A percentile compares a stretch with the other conserved stretches of the same genome.
Conservation (phyloP, 306 rosid genomes). For the Lathyrus sativus region DNA sequence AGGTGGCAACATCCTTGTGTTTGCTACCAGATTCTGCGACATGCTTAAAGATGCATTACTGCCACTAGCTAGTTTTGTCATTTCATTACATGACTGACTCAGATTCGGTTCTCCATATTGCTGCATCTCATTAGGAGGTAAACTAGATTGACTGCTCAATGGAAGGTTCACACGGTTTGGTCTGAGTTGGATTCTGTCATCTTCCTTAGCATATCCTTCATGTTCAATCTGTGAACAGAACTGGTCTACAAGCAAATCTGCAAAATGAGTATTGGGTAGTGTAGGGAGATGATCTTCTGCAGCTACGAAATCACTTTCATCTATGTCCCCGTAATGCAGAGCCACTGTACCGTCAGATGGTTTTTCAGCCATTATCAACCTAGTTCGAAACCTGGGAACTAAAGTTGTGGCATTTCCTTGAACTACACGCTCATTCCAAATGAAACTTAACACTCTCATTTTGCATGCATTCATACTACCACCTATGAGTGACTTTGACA, state of each 20-base stretch:
- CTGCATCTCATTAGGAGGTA: slow-evolving; percentile 69
- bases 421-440: slow-evolving; percentile 59
- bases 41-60: slow-evolving; percentile 60
- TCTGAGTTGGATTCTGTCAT: slow-evolving; percentile 58
- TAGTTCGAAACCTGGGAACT: slow-evolving; percentile 53
- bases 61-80: slow-evolving; percentile 51
- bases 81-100: slow-evolving; percentile 67
- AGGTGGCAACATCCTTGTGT: slow-evolving; percentile 85
- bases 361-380: slow-evolving; percentile 86
- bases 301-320: slow-evolving; percentile 51
- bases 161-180: slow-evolving; percentile 55
- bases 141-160: slow-evolving; percentile 57
- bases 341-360: slow-evolving; percentile 92
- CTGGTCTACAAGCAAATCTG: slow-evolving; percentile 83
- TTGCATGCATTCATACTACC: slow-evolving; percentile 83
- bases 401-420: slow-evolving; percentile 63
- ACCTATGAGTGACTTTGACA: slow-evolving; percentile 81
- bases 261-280: slow-evolving; percentile 79
- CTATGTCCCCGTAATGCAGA: slow-evolving; percentile 72
- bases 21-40: slow-evolving; percentile 65
- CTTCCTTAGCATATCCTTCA: slow-evolving; percentile 63
- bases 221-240: slow-evolving; percentile 62
- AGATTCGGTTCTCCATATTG: slow-evolving; percentile 68
- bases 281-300: slow-evolving; percentile 81
- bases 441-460: slow-evolving; percentile 57